Evolutionary conservation across 2,329 filamentous ascomycete genomes (phyloP).

Genomic region (Grosmannia penicillata): DNA sequence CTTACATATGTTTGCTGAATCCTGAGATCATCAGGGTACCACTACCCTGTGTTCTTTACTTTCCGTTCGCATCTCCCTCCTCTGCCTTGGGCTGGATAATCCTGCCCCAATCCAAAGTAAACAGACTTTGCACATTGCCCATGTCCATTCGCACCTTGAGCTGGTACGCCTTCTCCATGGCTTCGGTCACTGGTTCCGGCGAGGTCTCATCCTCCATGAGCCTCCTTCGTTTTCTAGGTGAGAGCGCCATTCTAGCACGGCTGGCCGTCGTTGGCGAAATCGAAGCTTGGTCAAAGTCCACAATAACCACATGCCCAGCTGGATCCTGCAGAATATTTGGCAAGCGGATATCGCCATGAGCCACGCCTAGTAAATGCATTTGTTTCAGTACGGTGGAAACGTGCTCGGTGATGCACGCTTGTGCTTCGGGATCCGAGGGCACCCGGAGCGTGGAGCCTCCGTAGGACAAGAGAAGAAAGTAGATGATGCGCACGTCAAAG

Average conservation of each 20-base stretch:
- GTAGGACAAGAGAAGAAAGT: slow-evolving; percentile 6
- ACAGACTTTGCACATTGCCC: background rate
- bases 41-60: too few species aligned
- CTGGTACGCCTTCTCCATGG: background rate
- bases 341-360: slow-evolving; percentile 5
- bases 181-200: background rate
- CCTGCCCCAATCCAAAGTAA: too few species aligned
- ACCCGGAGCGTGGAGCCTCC: background rate
- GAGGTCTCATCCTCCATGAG: background rate
- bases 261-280: background rate
- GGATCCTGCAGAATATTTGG: slow-evolving; percentile 4
- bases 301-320: background rate
- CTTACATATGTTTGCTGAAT: too few species aligned
- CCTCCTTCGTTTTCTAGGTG: background rate
- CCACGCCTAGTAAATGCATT: slow-evolving; percentile 5
- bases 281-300: slow-evolving; percentile 5
- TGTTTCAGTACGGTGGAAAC: background rate
- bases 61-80: too few species aligned
- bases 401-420: background rate
- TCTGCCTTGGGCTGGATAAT: too few species aligned
- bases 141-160: background rate
- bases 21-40: too few species aligned
- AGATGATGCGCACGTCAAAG: slow-evolving; percentile 6
- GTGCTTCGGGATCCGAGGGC: background rate
- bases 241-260: background rate